Conservation (phyloP, 257 asterid species). For the Solanum phureja region DNA sequence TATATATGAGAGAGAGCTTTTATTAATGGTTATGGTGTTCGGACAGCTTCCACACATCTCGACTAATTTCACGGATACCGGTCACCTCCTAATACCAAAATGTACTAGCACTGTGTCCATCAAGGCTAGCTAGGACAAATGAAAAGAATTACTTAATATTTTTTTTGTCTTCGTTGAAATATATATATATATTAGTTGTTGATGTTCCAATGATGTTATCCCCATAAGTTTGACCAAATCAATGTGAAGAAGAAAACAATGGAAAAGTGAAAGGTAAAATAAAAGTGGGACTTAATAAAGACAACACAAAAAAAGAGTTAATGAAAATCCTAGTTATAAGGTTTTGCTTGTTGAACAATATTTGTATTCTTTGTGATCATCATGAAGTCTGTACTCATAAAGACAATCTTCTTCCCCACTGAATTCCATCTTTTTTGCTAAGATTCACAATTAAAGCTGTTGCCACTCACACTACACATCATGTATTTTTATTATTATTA, state of each 20-base stretch:
- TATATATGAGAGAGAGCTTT: too few species aligned
- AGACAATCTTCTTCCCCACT: conserved; percentile 6
- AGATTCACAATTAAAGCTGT: neutral
- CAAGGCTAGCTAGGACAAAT: neutral
- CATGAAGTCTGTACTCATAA: neutral
- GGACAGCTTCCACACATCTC: neutral
- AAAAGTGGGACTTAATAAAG: neutral
- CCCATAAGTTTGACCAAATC: neutral
- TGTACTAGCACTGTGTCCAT: neutral
- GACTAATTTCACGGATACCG: too few species aligned
- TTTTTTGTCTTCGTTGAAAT: neutral
- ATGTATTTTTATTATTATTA: neutral
- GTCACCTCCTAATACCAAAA: too few species aligned
- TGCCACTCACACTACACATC: neutral
- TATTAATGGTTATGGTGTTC: neutral
- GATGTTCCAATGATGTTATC: neutral
- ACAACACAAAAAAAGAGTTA: neutral
- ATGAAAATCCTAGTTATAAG: neutral
- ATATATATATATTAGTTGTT: neutral
- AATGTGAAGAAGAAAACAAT: conserved; percentile 2
- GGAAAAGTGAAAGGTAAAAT: neutral
- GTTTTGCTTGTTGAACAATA: neutral
- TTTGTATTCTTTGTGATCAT: neutral
- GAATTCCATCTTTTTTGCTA: neutral
- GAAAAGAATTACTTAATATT: too few species aligned